Base-by-base conservation (phyloP, 495 filamentous ascomycete genomes). In the Aspergillus carlsbadensis region DNA sequence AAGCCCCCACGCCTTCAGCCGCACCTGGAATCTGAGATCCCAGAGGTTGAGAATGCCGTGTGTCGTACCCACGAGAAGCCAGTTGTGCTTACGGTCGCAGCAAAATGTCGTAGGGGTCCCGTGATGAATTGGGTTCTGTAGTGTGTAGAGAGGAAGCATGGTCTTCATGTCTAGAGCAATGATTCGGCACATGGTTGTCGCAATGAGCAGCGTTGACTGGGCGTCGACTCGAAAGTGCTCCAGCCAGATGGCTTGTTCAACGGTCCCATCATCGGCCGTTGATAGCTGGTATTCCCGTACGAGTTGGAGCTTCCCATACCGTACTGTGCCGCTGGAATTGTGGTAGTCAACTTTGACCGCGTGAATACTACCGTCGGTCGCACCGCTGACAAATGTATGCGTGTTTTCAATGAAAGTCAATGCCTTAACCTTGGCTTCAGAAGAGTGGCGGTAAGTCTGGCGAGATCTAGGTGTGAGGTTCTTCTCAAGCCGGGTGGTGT, bases 51-150 rank as follows among this genome's bases (percentile, higher is more conserved):
- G 75, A 43, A 97, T 85, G 3, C 95, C 95, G 62, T 98, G 92
- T 6, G 92, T 90, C 0, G 95, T 98, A 31, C 92, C 94, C 4
- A 98, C 71, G 6, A 96, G 75, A 4, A 99, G 76, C 95, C 95
- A 99, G 60, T 89, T 89, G 45, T 87, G 87, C 64, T 84, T 88
- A 22, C 84, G 77, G 61, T 96, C 90, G 29, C 93, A 76, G 70
- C 89, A 93, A 72, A 99, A 98, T 55, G 90, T 94, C 2, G 90
- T 98, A 6, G 90, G 91, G 2, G 88, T 92, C 26, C 95, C 95
- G 69, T 98, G 95, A 64, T 96, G 89, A 10, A 96, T 85, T 3
- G 95, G 92, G 51, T 97, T 99, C 39, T 89, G 83, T 21, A 99
- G 75, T 4, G 82, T 80, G 62, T 88, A 99, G 15, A 96, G 67